phyloP scores from a whole-genome alignment of 1,284 basidiomycete species.

The Ceratobasidium sp. region DNA sequence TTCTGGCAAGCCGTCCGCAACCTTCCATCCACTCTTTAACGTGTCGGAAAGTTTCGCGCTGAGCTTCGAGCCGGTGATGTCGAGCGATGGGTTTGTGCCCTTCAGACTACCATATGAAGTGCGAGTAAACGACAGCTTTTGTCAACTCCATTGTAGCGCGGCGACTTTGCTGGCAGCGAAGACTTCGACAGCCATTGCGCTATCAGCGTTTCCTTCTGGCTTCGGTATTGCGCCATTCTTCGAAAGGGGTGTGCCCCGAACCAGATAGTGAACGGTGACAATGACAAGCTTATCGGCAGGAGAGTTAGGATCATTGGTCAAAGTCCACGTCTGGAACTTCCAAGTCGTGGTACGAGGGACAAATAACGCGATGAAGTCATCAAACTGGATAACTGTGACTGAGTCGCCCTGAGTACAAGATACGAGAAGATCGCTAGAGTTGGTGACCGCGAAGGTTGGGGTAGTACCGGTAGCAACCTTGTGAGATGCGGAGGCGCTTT shows the following conservation, averaged over 20 bases:
- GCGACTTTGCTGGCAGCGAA: slow-evolving; percentile 38
- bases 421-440: slow-evolving; percentile 6
- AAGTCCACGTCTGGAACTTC: slow-evolving; percentile 26
- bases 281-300: slow-evolving; percentile 38
- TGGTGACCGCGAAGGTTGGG: slow-evolving; percentile 7
- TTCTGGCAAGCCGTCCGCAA: slow-evolving; percentile 38
- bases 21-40: slow-evolving; percentile 18
- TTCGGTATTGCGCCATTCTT: slow-evolving; percentile 43
- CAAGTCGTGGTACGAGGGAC: slow-evolving; percentile 37
- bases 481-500: slow-evolving; percentile 18
- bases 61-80: slow-evolving; percentile 12
- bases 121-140: slow-evolving; percentile 22
- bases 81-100: slow-evolving; percentile 5
- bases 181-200: slow-evolving; percentile 37
- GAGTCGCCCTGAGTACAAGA: slow-evolving; percentile 19
- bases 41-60: slow-evolving; percentile 15
- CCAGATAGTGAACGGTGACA: slow-evolving; percentile 42
- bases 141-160: slow-evolving; percentile 43
- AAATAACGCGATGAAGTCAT: slow-evolving; percentile 15
- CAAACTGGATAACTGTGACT: slow-evolving; percentile 20
- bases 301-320: slow-evolving; percentile 27
- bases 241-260: slow-evolving; percentile 35
- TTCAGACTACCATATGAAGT: slow-evolving; percentile 35
- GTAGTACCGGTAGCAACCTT: slow-evolving; percentile 10
- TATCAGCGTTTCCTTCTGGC: slow-evolving; percentile 35